These are phyloP conservation scores for Hypoxylon sp. DNA, from an alignment of 2,329 filamentous ascomycete genomes.

Conservation along the genomic window DNA sequence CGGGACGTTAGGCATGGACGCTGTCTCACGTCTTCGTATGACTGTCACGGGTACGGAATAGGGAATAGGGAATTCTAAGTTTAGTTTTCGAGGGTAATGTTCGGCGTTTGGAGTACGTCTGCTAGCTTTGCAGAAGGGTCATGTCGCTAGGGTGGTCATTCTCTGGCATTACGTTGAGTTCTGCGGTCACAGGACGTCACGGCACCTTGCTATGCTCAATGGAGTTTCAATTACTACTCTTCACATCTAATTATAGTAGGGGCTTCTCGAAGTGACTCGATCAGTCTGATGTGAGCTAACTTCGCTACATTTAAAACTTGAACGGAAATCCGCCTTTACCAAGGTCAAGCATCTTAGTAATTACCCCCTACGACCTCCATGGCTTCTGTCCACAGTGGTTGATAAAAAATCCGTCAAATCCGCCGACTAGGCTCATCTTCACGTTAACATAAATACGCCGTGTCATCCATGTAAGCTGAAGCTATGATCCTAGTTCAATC, in stretches of 20 bases:
- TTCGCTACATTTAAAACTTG: background rate
- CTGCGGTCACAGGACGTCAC: background rate
- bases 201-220: background rate
- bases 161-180: conserved; percentile 13
- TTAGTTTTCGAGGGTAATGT: conserved; percentile 28
- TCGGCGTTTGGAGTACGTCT: conserved; percentile 39
- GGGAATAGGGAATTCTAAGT: conserved; percentile 10
- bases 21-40: conserved; percentile 11
- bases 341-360: background rate
- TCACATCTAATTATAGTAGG: background rate
- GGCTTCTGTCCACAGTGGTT: background rate
- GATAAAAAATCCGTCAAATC: background rate
- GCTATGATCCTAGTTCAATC: background rate
- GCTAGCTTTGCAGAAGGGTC: conserved; percentile 7
- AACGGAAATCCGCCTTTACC: background rate
- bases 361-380: background rate
- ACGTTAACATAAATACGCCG: background rate
- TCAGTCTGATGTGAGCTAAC: conserved; percentile 3
- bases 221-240: background rate
- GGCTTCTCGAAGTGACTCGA: background rate
- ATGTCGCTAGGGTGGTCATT: conserved; percentile 4
- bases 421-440: background rate
- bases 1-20: background rate
- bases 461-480: background rate
- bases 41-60: conserved; percentile 23